Percentiles rank a stretch among this genome's conserved stretches.
Evolutionary conservation across 1,139 yeast species (phyloP).

Genomic region (Candida pseudocylindracea): DNA sequence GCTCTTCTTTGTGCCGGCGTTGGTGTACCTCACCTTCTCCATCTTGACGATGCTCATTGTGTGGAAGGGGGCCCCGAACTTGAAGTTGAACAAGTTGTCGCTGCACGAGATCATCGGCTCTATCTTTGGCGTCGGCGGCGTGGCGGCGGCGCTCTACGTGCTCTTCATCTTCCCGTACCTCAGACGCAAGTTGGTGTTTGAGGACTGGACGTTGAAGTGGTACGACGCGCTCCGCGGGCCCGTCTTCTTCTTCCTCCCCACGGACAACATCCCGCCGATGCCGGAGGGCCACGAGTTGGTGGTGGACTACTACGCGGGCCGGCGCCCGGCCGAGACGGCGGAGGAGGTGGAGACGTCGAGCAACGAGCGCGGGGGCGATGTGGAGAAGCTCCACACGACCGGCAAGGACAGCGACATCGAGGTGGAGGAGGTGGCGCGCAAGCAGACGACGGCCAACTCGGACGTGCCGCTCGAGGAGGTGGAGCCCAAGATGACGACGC

Average conservation of each 20-base stretch:
- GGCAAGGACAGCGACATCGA: slow-evolving; percentile 2
- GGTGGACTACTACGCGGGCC: slow-evolving; percentile 44
- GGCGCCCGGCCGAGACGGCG: slow-evolving; percentile 12
- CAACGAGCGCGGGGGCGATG: slow-evolving; percentile 3
- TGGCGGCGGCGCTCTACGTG: slow-evolving; percentile 26
- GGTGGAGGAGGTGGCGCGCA: not conserved
- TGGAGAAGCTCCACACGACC: slow-evolving; percentile 3
- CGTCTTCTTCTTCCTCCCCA: slow-evolving; percentile 25
- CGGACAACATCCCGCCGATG: slow-evolving; percentile 40
- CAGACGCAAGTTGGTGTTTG: slow-evolving; percentile 32
- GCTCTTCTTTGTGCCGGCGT: slow-evolving; percentile 30
- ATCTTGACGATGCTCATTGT: slow-evolving; percentile 37
- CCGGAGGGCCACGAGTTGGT: slow-evolving; percentile 34
- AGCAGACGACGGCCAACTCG: not conserved
- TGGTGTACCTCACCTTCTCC: slow-evolving; percentile 38
- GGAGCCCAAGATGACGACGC: slow-evolving; percentile 11
- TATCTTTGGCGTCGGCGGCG: slow-evolving; percentile 41
- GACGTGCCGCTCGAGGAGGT: not conserved
- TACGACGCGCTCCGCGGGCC: slow-evolving; percentile 40
- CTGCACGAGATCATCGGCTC: slow-evolving; percentile 28
- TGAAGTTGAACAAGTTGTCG: slow-evolving; percentile 28
- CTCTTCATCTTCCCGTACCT: slow-evolving; percentile 39
- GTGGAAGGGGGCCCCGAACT: slow-evolving; percentile 58
- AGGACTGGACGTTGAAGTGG: slow-evolving; percentile 49
- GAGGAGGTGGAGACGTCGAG: slow-evolving; percentile 5